Base-by-base conservation (phyloP, 768 basidiomycete genomes). In the Termitomyces sp. region DNA sequence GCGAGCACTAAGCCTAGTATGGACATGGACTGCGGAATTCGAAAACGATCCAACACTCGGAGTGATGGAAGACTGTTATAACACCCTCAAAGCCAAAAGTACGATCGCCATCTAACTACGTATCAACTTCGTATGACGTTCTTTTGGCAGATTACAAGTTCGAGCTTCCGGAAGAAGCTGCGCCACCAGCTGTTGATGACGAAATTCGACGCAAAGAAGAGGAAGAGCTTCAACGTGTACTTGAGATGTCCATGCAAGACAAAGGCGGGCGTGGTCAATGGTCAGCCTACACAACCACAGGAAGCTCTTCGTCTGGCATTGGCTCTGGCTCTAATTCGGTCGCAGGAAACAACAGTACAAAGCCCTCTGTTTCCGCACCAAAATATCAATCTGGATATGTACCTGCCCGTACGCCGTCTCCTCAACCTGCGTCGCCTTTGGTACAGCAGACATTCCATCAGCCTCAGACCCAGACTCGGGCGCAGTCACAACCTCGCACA, bases 221-320 rank as follows among this genome's bases (percentile, higher is more conserved):
- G 66, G 96, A 96, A 66, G 96, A 98, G 63, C 84, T 98, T 2
- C 91, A 94, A 66, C 85, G 94, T 5, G 96, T 88, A 0, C 77
- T 98, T 28, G 94, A 96, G 67, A 86, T 97, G 74, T 92, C 90
- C n/a, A 87, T 94, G 74, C 85, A 87, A 55, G 94, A 98, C 68
- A 89, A 87, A 61, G 94, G 94, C 11, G 94, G 94, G 0, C 79
- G 92, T 49, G 64, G 67, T 5, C 75, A 79, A 35, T 86, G 86
- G 80, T 60, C 75, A 0, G 68, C 73, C 8, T 81, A 82, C 63
- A 71, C 70, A 26, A 51, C 68, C 59, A 54, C 72, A 18, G 64
- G 62, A 28, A 65, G 59, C 52, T 72, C 62, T 56, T 69, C 69
- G 54, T 67, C 54, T 36, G 65, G 67, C 9, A 67, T 65, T 22